Conservation (phyloP, 257 asterid genomes). For the Solanum sitiens region DNA sequence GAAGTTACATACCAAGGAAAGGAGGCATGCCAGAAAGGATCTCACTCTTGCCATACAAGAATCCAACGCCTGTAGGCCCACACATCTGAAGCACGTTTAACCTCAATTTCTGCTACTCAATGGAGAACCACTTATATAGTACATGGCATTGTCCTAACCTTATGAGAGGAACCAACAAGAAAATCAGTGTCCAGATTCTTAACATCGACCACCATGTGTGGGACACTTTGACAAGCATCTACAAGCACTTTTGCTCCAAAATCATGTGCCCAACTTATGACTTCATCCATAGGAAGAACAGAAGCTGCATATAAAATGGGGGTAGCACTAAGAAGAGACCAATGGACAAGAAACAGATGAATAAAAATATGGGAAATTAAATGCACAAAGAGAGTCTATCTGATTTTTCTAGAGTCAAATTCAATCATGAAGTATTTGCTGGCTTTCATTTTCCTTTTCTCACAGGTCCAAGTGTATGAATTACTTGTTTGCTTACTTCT, state of each 20-base stretch:
- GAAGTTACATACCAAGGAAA: conserved; percentile 56
- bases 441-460: neutral
- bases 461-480: neutral
- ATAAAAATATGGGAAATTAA: neutral
- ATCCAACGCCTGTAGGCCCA: conserved; percentile 99
- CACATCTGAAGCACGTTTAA: conserved; percentile 97
- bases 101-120: conserved; percentile 32
- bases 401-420: neutral
- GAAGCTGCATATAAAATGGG: conserved; percentile 49
- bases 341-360: neutral
- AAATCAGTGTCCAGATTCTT: conserved; percentile 72
- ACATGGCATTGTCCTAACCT: conserved; percentile 46
- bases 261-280: conserved; percentile 81
- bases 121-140: conserved; percentile 12
- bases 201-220: conserved; percentile 91
- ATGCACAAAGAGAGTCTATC: neutral
- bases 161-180: conserved; percentile 96
- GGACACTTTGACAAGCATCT: conserved; percentile 99
- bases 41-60: conserved; percentile 80
- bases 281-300: conserved; percentile 68
- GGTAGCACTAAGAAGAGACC: neutral
- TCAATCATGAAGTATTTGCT: neutral
- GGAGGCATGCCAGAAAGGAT: conserved; percentile 86
- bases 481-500: neutral
- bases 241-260: conserved; percentile 90